A percentile compares a stretch with the other conserved stretches of the same genome.
These are phyloP conservation scores for Coniochaeta sp. DNA, from an alignment of 2,329 filamentous ascomycete genomes.

Conservation along the genomic window DNA sequence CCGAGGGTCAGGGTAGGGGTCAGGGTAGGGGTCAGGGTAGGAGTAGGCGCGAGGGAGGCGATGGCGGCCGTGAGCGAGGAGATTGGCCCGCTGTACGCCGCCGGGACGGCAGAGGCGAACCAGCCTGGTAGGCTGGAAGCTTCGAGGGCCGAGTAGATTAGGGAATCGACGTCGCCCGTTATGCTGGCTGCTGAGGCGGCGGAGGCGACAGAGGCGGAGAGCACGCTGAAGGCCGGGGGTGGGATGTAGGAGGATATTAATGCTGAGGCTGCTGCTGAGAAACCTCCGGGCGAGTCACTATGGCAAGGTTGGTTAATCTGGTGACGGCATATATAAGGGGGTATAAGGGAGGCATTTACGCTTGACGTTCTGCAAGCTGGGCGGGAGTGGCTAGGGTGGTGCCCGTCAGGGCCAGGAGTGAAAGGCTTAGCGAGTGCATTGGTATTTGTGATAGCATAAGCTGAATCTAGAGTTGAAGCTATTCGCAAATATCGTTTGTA, in stretches of 20 bases:
- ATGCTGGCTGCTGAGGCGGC: slow-evolving; percentile 19
- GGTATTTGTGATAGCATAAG: background rate
- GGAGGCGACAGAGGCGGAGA: slow-evolving; percentile 14
- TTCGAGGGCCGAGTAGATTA: slow-evolving; percentile 2
- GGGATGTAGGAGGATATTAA: slow-evolving; percentile 22
- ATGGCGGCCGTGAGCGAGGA: slow-evolving; percentile 13
- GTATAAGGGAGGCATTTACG: background rate
- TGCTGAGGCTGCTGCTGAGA: slow-evolving; percentile 16
- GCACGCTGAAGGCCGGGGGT: slow-evolving; percentile 11
- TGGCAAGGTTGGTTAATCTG: background rate
- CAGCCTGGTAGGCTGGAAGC: background rate
- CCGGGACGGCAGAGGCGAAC: slow-evolving; percentile 16
- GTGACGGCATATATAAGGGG: background rate
- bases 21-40: too few relatives aligned
- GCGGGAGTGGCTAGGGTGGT: background rate
- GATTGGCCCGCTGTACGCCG: slow-evolving; percentile 1
- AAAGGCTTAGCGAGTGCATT: background rate
- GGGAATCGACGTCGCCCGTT: slow-evolving; percentile 13
- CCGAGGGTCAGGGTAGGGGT: slow-evolving; percentile 9
- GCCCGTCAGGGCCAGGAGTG: background rate
- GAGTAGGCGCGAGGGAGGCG: slow-evolving; percentile 10
- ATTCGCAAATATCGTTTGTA: background rate
- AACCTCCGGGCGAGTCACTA: slow-evolving; percentile 4
- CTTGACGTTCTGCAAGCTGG: background rate
- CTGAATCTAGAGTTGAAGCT: background rate